Base-by-base conservation (phyloP, 805 yeast genomes). In the Dipodascus albidus region DNA sequence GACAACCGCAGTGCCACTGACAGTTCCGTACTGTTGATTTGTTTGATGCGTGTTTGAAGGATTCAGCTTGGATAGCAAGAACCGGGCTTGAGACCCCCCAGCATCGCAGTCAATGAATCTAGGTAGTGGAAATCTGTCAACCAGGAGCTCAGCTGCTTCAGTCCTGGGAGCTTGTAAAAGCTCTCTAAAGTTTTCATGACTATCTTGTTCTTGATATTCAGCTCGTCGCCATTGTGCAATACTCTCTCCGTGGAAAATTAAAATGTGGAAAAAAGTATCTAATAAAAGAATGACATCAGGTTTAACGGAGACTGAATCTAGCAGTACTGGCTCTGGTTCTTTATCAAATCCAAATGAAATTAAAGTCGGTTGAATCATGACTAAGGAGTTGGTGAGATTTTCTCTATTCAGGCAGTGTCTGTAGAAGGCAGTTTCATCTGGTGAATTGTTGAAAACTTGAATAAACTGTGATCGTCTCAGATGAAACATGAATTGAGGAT, bases 11-110 rank as follows among this genome's bases (percentile, higher is more conserved):
- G 78, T 74, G 52, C 79, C 81, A 60, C 73, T 73, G 22, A 72
- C 69, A 49, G 81, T 80, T 48, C 78, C 79, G 49, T 67, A 66
- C 38, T 70, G 72, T 50, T 72, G 74, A 23, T 66, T 70, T 59
- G 80, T 79, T 67, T 83, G 81, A 66, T 85, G 85, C 41, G 90
- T 83, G 58, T 86, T 88, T 50, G 96, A 85, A 47, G 99, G 99
- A 69, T 93, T 93, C 69, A 93, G 80, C 72, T 89, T 91, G 24
- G 97, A 87, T 70, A 88, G 82, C 70, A 93, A 76, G 77, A 93
- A 93, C 72, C 99, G 83, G 1, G 98, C 97, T 72, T 93, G 99
- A 14, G 97, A 90, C 53, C 96, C 97, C 63, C 99, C 98, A 63
- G 91, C 97, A 67, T 91, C 97, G 56, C 96, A 88, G 63, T 91